These are phyloP conservation scores for Malus fusca DNA, from an alignment of 306 rosid genomes.

Conservation along the genomic window DNA sequence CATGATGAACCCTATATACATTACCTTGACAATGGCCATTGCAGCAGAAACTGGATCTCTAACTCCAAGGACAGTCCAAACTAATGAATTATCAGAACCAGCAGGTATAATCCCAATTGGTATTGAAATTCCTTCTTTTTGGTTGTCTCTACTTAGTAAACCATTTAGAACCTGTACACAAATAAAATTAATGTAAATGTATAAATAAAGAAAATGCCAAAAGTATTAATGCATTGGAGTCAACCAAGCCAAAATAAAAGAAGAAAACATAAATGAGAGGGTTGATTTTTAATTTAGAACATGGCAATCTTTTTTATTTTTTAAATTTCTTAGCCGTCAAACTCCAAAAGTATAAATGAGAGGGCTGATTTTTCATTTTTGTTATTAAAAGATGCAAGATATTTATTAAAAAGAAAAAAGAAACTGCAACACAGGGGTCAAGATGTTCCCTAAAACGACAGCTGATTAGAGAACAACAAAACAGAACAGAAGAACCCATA, in stretches of 20 bases:
- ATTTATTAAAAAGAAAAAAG: neutral
- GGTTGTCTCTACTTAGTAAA: constrained; percentile 89
- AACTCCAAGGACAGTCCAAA: constrained; percentile 99
- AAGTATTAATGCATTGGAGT: neutral
- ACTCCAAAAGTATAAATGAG: neutral
- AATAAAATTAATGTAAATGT: constrained; percentile 13
- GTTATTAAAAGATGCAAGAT: neutral
- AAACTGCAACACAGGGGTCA: neutral
- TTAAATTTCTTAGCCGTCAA: neutral
- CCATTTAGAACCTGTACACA: constrained; percentile 87
- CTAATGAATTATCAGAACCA: constrained; percentile 95
- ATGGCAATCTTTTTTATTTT: too few species aligned
- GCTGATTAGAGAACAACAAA: neutral
- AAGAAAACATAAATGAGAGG: neutral
- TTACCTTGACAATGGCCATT: constrained; percentile 96
- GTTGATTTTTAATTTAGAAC: too few species aligned
- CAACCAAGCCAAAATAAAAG: neutral
- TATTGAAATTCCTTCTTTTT: constrained; percentile 94
- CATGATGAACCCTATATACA: neutral
- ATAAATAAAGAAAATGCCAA: neutral
- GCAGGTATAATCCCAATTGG: constrained; percentile 99
- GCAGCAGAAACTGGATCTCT: constrained; percentile 97
- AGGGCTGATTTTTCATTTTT: neutral
- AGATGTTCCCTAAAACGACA: too few species aligned
- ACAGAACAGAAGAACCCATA: neutral